Base-by-base conservation (phyloP, 768 basidiomycete species). In the Clavulina sp. region DNA sequence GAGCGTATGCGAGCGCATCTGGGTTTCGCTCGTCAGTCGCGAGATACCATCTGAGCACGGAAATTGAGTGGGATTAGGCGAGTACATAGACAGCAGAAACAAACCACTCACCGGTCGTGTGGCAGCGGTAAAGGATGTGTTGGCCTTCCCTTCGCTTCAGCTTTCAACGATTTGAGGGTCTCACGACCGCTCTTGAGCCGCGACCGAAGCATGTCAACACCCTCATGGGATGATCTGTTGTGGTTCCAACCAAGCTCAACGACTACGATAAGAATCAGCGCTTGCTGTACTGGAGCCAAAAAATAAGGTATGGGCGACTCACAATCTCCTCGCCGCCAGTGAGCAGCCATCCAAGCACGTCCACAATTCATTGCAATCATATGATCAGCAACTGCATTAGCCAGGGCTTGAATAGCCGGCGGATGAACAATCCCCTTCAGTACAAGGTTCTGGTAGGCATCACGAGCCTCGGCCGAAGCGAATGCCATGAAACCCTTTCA, bases 401-500 rank as follows among this genome's bases (percentile, higher is more conserved):
- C 64, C 18, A 70, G 57, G 23, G 58, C 60, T 41, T 57, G 51
- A 18, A 66, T 57, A 18, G 53, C 54, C n/a, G 62, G 16, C 53
- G 54, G n/a, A 62, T 57, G 3, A 57, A 59, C 24, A 64, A 63
- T 43, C 3, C 65, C 59, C 44, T 58, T 63, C 26, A 68, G 55
- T 7, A 68, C 65, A 16, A 65, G 58, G 38, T 58, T 53, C 18
- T 63, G 58, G 44, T 64, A 68, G 18, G 33, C 34, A 24, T 68
- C 65, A 41, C 68, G 63, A 16, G 57, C 61, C 18, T 57, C 31
- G 4, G 56, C 57, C 7, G 66, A 65, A 4, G 63, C 57, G 41
- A 68, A 68, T 32, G 61, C 58, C 57, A 50, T 68, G 54, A 24
- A 61, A 49, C 16, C 61, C 66, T 67, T 68, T n/a, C n/a, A n/a